These are phyloP conservation scores for Salix caprea DNA, from an alignment of 345 rosid species.

Conservation along the genomic window DNA sequence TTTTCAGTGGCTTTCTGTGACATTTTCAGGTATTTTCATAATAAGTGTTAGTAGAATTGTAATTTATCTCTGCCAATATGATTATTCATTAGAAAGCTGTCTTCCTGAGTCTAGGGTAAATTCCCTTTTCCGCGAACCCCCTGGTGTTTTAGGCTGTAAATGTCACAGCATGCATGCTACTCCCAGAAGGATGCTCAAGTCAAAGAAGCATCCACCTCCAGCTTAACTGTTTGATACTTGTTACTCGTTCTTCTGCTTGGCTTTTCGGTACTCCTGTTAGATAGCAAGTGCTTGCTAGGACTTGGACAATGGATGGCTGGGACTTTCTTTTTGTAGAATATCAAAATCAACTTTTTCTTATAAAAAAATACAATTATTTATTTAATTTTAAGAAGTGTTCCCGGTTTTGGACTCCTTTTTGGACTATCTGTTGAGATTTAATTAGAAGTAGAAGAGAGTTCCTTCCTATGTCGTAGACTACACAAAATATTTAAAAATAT, in stretches of 20 bases:
- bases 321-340: background rate
- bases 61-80: background rate
- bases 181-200: background rate
- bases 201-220: background rate
- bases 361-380: too few relatives aligned
- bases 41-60: background rate
- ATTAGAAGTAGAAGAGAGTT: too few relatives aligned
- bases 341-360: background rate
- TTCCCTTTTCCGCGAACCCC: background rate
- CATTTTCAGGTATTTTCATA: background rate
- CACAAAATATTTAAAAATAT: too few relatives aligned
- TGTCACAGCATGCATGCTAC: background rate
- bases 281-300: background rate
- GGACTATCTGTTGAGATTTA: too few relatives aligned
- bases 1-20: background rate
- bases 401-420: background rate
- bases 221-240: background rate
- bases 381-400: background rate
- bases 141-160: background rate
- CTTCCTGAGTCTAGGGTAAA: background rate
- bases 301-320: background rate
- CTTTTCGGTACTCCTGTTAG: background rate
- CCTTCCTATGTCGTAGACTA: too few relatives aligned
- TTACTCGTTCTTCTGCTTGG: background rate
- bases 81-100: background rate